A percentile compares a stretch with the other conserved stretches of the same genome.
phyloP scores from a whole-genome alignment of 345 rosid species.

The Camelina laxa region DNA sequence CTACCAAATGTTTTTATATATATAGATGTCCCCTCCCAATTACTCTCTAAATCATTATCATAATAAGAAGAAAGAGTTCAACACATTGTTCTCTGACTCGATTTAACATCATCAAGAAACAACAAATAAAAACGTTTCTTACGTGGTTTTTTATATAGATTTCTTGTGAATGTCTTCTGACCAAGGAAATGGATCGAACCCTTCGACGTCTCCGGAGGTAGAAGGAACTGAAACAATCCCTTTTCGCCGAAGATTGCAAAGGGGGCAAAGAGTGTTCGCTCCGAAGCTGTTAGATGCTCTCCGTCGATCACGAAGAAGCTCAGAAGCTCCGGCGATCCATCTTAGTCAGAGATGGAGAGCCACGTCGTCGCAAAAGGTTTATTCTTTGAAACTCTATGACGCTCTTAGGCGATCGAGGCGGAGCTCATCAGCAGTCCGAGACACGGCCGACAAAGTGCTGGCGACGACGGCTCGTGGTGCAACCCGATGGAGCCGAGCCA shows the following conservation, averaged over 20 bases:
- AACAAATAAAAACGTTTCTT: background rate
- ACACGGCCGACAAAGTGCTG: constrained; percentile 80
- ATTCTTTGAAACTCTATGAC: constrained; percentile 73
- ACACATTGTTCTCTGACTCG: constrained; percentile 16
- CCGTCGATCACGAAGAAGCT: constrained; percentile 26
- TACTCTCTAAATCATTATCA: constrained; percentile 29
- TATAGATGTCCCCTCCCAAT: constrained; percentile 27
- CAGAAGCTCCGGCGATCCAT: constrained; percentile 23
- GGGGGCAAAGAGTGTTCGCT: constrained; percentile 36
- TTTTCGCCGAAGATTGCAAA: constrained; percentile 26
- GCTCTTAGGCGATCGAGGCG: constrained; percentile 62
- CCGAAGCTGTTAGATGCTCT: constrained; percentile 35
- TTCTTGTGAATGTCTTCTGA: constrained; percentile 43
- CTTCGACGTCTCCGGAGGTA: constrained; percentile 18
- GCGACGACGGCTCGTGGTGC: constrained; percentile 87
- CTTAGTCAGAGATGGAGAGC: constrained; percentile 63
- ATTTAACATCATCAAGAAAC: background rate
- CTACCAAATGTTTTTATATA: constrained; percentile 41
- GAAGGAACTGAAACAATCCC: constrained; percentile 21
- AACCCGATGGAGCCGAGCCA: constrained; percentile 94
- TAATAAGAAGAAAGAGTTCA: constrained; percentile 17
- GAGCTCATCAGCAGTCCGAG: constrained; percentile 64
- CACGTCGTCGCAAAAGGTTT: constrained; percentile 64
- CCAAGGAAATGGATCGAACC: constrained; percentile 23
- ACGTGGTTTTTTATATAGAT: background rate